Base-by-base conservation (phyloP, 495 filamentous ascomycete species). In the Penicillium pancosmium region DNA sequence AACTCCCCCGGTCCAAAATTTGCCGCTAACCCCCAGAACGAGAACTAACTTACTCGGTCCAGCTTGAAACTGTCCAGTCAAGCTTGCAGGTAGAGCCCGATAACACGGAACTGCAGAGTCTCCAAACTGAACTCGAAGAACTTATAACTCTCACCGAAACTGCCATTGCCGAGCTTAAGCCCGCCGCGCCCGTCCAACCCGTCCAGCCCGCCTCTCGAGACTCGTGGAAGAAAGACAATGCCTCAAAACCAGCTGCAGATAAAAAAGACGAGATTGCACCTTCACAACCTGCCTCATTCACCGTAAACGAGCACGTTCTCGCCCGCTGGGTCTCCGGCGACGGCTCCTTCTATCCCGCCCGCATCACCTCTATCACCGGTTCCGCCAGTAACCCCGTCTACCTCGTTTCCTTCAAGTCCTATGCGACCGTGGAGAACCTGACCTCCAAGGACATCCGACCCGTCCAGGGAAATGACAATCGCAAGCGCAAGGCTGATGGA, bases 311-410 rank as follows among this genome's bases (percentile, higher is more conserved):
- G 67, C 87, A 79, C 33, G 90, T 97, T 38, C 80, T 95, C 70
- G 94, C 93, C 23, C 90, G 90, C 70, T 98, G 92, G 92, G 77
- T 88, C 35, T 89, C 91, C 4, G 93, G 91, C 43, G 94, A 98
- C 71, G 90, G 90, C 67, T 81, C 82, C 8, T 96, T 93, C 80
- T 98, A 98, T 77, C 89, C 91, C 33, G 94, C 95, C 40, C 86
- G 90, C 57, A 95, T 98, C 74, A 94, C 89, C 16, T 92, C 90
- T 33, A 93, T 96, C 62, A 97, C 93, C 38, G 94, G 94, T 60
- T 94, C 91, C 5, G 87, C 88, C 18, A 88, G 85, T 53, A 88
- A 88, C 35, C 95, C 93, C 15, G 87, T 97, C 51, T 98, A 97
- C 70, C 87, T 90, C 50, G 93, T 98, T 60, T 93, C 88, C 52